A percentile compares a stretch with the other conserved stretches of the same genome.
Conservation (phyloP, 352 stramenopile genomes). For the Pythium pyrilobum region DNA sequence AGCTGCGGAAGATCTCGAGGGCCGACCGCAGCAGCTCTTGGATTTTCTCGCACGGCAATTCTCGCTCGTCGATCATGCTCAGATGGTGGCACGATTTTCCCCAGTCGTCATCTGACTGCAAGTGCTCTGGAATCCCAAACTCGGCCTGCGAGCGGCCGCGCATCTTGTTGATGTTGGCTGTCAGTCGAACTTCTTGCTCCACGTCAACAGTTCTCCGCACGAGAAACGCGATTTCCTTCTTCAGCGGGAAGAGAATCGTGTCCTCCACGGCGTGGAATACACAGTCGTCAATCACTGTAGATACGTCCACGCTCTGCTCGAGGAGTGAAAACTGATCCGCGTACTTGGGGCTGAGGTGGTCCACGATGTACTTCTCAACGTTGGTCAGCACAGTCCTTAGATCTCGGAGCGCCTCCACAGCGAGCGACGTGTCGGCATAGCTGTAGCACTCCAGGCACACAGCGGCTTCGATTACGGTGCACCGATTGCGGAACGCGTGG, state of each 20-base stretch:
- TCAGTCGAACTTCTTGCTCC: constrained; percentile 45
- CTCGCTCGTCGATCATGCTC: constrained; percentile 80
- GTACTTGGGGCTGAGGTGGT: constrained; percentile 61
- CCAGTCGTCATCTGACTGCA: constrained; percentile 76
- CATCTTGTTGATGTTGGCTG: constrained; percentile 59
- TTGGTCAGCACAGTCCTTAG: constrained; percentile 61
- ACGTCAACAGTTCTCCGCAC: constrained; percentile 58
- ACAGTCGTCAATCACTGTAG: constrained; percentile 55
- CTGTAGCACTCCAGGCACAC: constrained; percentile 47
- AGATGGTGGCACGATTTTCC: constrained; percentile 75
- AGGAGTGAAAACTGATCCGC: constrained; percentile 53
- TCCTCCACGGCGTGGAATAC: constrained; percentile 73
- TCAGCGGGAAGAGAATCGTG: constrained; percentile 67
- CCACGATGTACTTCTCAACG: constrained; percentile 74
- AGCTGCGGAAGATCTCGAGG: constrained; percentile 77
- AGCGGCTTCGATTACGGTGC: constrained; percentile 55
- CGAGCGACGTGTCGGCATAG: constrained; percentile 47
- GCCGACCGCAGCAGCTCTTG: constrained; percentile 72
- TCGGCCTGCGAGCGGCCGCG: constrained; percentile 56
- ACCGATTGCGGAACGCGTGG: constrained; percentile 67
- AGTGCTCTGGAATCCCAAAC: constrained; percentile 70
- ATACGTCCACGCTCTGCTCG: constrained; percentile 51
- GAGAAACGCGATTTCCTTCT: constrained; percentile 70
- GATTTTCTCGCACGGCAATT: constrained; percentile 70
- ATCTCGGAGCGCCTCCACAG: constrained; percentile 52